These are phyloP conservation scores for Russula ochroleuca DNA, from an alignment of 768 basidiomycete genomes.

Conservation along the genomic window DNA sequence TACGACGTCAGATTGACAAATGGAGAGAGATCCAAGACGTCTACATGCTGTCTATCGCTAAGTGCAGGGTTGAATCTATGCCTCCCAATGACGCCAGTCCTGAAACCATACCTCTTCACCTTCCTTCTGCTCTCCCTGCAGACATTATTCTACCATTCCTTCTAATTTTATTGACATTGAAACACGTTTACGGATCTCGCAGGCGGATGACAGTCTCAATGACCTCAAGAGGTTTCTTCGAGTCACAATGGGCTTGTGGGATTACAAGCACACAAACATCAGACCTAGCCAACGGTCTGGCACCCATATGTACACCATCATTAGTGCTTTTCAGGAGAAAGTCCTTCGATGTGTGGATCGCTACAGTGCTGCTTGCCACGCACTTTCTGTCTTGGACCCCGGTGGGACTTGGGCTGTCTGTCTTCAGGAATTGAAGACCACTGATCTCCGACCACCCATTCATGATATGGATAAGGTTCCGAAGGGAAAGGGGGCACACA, in stretches of 20 bases:
- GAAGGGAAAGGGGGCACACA: background rate
- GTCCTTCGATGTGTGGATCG: background rate
- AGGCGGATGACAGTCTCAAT: too few species aligned
- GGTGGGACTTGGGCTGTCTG: background rate
- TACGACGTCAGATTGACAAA: background rate
- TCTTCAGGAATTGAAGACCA: constrained; percentile 5
- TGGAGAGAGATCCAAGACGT: background rate
- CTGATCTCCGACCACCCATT: constrained; percentile 1
- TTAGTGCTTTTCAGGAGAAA: background rate
- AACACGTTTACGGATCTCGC: background rate
- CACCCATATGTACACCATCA: background rate
- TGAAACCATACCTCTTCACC: background rate
- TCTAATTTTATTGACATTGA: background rate
- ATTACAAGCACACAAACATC: background rate
- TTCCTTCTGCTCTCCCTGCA: background rate
- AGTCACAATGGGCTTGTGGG: background rate
- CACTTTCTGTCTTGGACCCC: background rate
- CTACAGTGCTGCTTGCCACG: background rate
- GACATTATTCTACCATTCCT: background rate
- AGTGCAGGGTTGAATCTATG: background rate
- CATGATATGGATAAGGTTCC: background rate
- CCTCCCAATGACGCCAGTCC: background rate
- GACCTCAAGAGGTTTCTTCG: background rate
- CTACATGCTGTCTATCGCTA: background rate
- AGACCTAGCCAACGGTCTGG: background rate